A percentile compares a stretch with the other conserved stretches of the same genome.
Conservation (phyloP, 1,284 basidiomycete genomes). For the Inonotus hispidus region DNA sequence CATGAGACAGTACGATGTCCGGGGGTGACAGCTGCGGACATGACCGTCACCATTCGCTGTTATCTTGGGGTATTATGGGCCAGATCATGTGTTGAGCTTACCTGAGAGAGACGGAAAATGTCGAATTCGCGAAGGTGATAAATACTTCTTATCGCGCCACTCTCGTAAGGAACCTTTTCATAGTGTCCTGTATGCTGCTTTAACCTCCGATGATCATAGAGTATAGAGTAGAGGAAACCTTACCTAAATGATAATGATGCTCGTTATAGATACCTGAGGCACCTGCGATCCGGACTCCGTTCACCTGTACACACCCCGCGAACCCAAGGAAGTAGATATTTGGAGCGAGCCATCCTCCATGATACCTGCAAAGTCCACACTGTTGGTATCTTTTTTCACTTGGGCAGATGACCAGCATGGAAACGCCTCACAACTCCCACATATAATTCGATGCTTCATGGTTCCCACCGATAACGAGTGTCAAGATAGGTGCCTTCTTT, state of each 20-base stretch:
- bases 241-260: slow-evolving; percentile 75
- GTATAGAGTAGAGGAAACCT: slow-evolving; percentile 26
- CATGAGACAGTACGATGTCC: slow-evolving; percentile 88
- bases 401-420: not conserved
- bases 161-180: slow-evolving; percentile 70
- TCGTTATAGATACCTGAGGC: slow-evolving; percentile 91
- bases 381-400: slow-evolving; percentile 5
- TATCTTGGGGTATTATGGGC: slow-evolving; percentile 14
- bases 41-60: slow-evolving; percentile 6
- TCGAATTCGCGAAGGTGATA: slow-evolving; percentile 93
- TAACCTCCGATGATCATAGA: not conserved
- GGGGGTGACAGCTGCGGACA: slow-evolving; percentile 50
- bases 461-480: slow-evolving; percentile 95
- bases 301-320: slow-evolving; percentile 85
- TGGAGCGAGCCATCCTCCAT: slow-evolving; percentile 94
- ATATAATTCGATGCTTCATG: slow-evolving; percentile 98
- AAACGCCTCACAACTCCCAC: slow-evolving; percentile 79
- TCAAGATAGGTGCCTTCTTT: slow-evolving; percentile 79
- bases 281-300: slow-evolving; percentile 84
- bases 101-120: slow-evolving; percentile 74
- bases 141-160: slow-evolving; percentile 69
- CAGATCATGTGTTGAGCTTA: slow-evolving; percentile 29
- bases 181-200: slow-evolving; percentile 50
- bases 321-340: slow-evolving; percentile 97
- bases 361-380: slow-evolving; percentile 51